phyloP scores from a whole-genome alignment of 2,329 filamentous ascomycete genomes.

The Metarhizium robertsii region DNA sequence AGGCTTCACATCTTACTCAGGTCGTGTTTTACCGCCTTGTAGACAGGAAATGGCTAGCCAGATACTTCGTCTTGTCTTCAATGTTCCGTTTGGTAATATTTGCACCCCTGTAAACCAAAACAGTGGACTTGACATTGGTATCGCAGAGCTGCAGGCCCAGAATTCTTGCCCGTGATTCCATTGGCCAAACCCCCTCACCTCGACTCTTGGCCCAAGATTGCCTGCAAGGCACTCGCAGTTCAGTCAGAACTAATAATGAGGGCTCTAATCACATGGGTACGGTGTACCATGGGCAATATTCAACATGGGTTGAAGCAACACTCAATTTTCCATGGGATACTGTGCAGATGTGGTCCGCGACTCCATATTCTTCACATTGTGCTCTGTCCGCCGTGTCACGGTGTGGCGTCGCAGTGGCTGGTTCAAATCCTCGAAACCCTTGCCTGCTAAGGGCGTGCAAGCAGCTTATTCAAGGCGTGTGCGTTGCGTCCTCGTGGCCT shows the following conservation, averaged over 20 bases:
- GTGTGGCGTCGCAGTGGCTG: not conserved
- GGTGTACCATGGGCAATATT: not conserved
- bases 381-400: not conserved
- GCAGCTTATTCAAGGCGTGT: not conserved
- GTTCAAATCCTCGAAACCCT: not conserved
- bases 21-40: no score
- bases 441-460: not conserved
- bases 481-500: conserved; percentile 1
- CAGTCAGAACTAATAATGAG: not conserved
- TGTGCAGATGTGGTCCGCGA: no score
- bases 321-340: no score
- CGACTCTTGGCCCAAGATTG: not conserved
- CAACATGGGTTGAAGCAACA: no score
- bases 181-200: not conserved
- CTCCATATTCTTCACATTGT: not conserved
- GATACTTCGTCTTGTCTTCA: no score
- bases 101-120: not conserved
- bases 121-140: not conserved
- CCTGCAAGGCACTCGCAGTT: not conserved
- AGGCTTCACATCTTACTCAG: no score
- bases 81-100: no score
- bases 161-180: not conserved
- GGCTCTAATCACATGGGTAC: not conserved
- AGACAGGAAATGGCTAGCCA: no score
- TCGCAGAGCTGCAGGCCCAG: not conserved